Evolutionary conservation across 345 rosid genomes (phyloP), one percentile per base, ranked within the genome.

Genomic region (Gossypium mustelinum): DNA sequence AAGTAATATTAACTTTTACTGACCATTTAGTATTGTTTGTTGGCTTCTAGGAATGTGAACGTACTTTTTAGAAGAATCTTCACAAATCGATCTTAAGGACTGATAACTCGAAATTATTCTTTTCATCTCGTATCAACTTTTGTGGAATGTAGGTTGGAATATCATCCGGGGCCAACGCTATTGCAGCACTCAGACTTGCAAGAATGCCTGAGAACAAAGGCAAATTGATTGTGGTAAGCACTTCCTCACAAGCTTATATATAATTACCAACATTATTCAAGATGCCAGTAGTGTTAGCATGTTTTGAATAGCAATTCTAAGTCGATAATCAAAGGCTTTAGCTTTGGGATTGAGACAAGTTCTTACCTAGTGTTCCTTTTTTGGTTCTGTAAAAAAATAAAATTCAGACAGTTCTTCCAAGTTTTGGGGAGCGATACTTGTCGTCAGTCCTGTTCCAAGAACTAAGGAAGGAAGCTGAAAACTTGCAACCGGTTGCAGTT

Each of bases 91-190:
- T 18, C 43, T 48, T 13, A 47, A 11, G 11, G 39, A 48, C 24
- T 25, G 73, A 24, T 51, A 25, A 50, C 14, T 8, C 22, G 6
- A 29, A 51, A 14, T 69, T 70, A 9, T 25, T 70, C n/a, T 56
- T 72, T 72, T 39, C 25, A 3, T 50, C 43, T 50, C 44, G 0
- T 50, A 25, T 14, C 0, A 2, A 50, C 47, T n/a, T 34, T 54
- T 54, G 27, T n/a, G 62, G 47, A 34, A 1, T 75, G 78, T 64
- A 94, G 98, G 98, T 95, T 73, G 99, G 99, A 59, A 95, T 95
- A 79, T 93, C 98, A 39, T 95, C 98, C 0, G 99, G 98, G 57
- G 98, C 97, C 67, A 95, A 95, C 67, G 91, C 99, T 0, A 92
- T 95, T 29, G 98, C 98, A 14, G 97, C 98, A 4, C 82, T 95